Conservation (phyloP, 2,329 filamentous ascomycete genomes). For the Daldinia sp. region DNA sequence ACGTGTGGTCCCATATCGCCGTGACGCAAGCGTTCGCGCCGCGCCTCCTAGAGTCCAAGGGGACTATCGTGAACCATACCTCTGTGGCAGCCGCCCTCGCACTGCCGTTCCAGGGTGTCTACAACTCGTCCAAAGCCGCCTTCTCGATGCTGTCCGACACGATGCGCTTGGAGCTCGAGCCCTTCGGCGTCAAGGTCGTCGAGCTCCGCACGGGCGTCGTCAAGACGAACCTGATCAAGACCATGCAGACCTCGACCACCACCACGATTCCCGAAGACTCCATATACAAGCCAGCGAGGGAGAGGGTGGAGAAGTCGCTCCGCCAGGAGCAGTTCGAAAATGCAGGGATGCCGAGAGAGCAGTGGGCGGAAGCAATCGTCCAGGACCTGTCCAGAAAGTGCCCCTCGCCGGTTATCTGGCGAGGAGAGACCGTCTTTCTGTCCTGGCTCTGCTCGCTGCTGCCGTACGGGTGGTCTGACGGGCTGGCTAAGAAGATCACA, state of each 20-base stretch:
- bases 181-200: conserved; percentile 54
- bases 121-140: conserved; percentile 53
- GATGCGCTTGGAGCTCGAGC: conserved; percentile 53
- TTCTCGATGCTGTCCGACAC: conserved; percentile 55
- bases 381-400: conserved; percentile 17
- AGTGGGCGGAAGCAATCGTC: conserved; percentile 30
- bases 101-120: conserved; percentile 46
- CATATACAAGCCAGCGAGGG: conserved; percentile 17
- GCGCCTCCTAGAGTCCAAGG: conserved; percentile 41
- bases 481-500: conserved; percentile 21
- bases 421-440: conserved; percentile 16
- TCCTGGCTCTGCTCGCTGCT: conserved; percentile 18
- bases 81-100: conserved; percentile 44
- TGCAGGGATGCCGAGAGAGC: conserved; percentile 17
- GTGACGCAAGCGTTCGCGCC: conserved; percentile 49
- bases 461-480: conserved; percentile 23
- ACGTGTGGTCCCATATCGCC: conserved; percentile 46
- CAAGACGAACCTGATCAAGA: conserved; percentile 32
- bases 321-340: conserved; percentile 15
- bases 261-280: conserved; percentile 22
- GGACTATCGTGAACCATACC: conserved; percentile 50
- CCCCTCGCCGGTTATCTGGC: conserved; percentile 29
- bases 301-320: conserved; percentile 11
- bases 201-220: conserved; percentile 47
- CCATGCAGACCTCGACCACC: conserved; percentile 41